A percentile compares a stretch with the other conserved stretches of the same genome.
phyloP scores from a whole-genome alignment of 495 filamentous ascomycete genomes.

The Staphylotrichum longicolle region DNA sequence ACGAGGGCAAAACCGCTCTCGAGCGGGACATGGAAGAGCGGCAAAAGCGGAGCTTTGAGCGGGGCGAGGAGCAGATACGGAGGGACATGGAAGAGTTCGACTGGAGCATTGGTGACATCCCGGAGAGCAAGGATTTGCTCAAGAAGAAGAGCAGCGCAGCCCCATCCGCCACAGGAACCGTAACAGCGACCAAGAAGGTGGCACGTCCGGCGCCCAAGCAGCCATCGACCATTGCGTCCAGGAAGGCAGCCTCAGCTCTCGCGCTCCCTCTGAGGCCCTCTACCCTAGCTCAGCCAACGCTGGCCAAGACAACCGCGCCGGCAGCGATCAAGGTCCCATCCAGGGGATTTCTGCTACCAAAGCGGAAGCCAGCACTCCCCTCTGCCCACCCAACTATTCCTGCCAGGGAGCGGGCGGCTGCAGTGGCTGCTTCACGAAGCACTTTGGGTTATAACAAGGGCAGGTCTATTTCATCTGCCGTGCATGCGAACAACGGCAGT shows the following conservation, averaged over 20 bases:
- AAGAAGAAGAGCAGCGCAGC: slow-evolving; percentile 33
- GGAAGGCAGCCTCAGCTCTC: slow-evolving; percentile 44
- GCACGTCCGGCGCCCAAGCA: slow-evolving; percentile 30
- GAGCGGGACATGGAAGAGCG: slow-evolving; percentile 62
- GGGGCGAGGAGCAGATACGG: slow-evolving; percentile 59
- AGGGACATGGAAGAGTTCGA: slow-evolving; percentile 55
- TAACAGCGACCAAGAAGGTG: slow-evolving; percentile 27
- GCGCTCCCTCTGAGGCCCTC: slow-evolving; percentile 39
- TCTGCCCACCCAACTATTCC: slow-evolving; percentile 42
- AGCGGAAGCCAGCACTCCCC: slow-evolving; percentile 43
- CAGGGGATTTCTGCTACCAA: slow-evolving; percentile 36
- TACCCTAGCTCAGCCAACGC: slow-evolving; percentile 33
- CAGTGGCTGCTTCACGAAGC: slow-evolving; percentile 63
- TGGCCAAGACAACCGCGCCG: slow-evolving; percentile 28
- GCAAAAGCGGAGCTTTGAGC: slow-evolving; percentile 49
- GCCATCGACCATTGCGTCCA: slow-evolving; percentile 41
- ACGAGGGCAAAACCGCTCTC: slow-evolving; percentile 61
- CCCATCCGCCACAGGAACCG: slow-evolving; percentile 19
- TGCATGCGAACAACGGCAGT: slow-evolving; percentile 30
- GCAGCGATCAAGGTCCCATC: slow-evolving; percentile 35
- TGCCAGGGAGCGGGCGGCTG: slow-evolving; percentile 52
- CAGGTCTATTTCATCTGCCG: slow-evolving; percentile 54
- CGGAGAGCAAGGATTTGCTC: slow-evolving; percentile 32
- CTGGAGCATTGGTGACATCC: slow-evolving; percentile 48
- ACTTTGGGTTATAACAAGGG: slow-evolving; percentile 83